Conservation (phyloP, 148 eudicot genomes). For the Hydrangea macrophylla region DNA sequence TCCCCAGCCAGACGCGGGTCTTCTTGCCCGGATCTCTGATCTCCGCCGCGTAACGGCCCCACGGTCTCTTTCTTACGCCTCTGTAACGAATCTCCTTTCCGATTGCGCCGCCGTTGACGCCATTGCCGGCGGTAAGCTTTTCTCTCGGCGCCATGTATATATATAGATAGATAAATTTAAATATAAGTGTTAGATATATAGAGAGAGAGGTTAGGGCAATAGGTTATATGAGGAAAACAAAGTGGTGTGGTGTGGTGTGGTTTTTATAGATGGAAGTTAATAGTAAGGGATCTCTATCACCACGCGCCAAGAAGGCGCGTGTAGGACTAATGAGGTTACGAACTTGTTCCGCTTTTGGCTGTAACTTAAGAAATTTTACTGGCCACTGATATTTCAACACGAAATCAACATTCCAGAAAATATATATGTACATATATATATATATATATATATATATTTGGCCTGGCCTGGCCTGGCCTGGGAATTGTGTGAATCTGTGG, state of each 20-base stretch:
- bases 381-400: background rate
- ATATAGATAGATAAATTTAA: too few species aligned
- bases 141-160: constrained; percentile 28
- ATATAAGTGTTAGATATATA: too few species aligned
- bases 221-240: too few species aligned
- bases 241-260: too few species aligned
- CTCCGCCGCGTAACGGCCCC: constrained; percentile 50
- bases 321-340: background rate
- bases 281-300: background rate
- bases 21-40: constrained; percentile 38
- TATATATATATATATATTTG: too few species aligned
- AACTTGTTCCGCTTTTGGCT: too few species aligned
- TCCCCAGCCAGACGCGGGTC: constrained; percentile 45
- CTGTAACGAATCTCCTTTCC: constrained; percentile 23
- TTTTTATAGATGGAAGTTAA: too few species aligned
- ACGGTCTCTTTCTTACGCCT: constrained; percentile 41
- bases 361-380: constrained; percentile 14
- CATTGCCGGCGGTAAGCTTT: background rate
- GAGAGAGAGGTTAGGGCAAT: too few species aligned
- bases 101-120: background rate
- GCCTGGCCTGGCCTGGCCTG: too few species aligned
- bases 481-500: too few species aligned
- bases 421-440: too few species aligned
- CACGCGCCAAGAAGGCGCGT: constrained; percentile 12
- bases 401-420: background rate